Evolutionary conservation across 495 filamentous ascomycete genomes (phyloP).

Genomic region (Antarctomyces pellizariae): DNA sequence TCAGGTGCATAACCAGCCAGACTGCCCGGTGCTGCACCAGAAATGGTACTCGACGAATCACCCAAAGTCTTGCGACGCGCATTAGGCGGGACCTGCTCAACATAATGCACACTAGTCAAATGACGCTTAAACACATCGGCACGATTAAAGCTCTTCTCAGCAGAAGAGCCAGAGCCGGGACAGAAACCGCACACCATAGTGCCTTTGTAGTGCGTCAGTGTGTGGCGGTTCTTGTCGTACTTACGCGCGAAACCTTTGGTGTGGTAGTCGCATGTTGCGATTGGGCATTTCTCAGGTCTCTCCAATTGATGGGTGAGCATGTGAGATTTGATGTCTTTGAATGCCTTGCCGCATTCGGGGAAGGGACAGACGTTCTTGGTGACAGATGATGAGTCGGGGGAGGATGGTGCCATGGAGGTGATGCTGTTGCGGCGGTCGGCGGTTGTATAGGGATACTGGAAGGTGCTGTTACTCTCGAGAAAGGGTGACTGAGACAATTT

Average conservation of each 20-base stretch:
- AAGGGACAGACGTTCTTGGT: constrained; percentile 34
- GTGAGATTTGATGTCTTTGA: constrained; percentile 87
- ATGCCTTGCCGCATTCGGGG: constrained; percentile 68
- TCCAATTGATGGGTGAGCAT: constrained; percentile 91
- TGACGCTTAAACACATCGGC: constrained; percentile 98
- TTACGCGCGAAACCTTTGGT: constrained; percentile 89
- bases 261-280: constrained; percentile 84
- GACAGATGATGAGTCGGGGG: constrained; percentile 5
- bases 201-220: constrained; percentile 94
- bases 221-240: constrained; percentile 98
- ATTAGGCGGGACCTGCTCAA: constrained; percentile 91
- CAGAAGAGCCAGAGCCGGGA: constrained; percentile 70
- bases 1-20: constrained; percentile 40
- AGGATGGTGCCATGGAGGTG: no score
- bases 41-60: no score
- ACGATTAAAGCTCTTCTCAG: constrained; percentile 95
- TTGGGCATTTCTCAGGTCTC: constrained; percentile 90
- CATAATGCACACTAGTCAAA: constrained; percentile 76
- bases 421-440: constrained; percentile 8
- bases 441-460: constrained; percentile 12
- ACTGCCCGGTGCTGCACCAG: constrained; percentile 14
- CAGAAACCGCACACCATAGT: constrained; percentile 99
- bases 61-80: constrained; percentile 46
- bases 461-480: constrained; percentile 12
- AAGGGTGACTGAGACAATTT: constrained; percentile 11